Base-by-base conservation (phyloP, 495 filamentous ascomycete genomes). In the Recurvomyces mirabilis region DNA sequence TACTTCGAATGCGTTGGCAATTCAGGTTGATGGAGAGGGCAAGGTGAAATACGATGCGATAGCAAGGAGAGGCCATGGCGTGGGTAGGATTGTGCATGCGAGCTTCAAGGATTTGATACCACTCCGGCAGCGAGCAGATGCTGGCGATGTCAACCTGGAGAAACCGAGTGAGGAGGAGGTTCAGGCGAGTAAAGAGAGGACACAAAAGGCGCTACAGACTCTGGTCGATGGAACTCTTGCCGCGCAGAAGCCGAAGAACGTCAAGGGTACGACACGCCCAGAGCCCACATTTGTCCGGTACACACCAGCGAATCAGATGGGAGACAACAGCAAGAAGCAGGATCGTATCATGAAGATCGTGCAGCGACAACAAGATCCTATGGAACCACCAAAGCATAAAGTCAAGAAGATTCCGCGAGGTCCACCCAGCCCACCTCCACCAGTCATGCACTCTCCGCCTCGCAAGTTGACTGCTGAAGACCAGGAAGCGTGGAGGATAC, bases 261-360 rank as follows among this genome's bases (percentile, higher is more conserved):
- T 96, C 49, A 84, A 84, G 52, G 77, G 82, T 7, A 77, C 76
- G 15, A 66, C 67, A n/a, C 72, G 78, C 51, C 76, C 80, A 25
- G 88, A 94, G 43, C 82, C 91, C 1, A 95, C 91, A 4, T 99
- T 84, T 60, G 93, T 99, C 29, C 76, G 85, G 19, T 99, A 96
- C 57, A 95, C 88, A 20, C 91, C 91, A 1, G 85, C 86, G 4
- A 87, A 88, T 53, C 91, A 99, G 69, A 94, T 99, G 86, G 91
- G 91, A 5, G 85, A 95, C 63, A 86, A 72, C 30, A 73, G 73
- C 7, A 77, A 75, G 58, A 91, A 91, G 65, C 88, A 89, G 54
- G 87, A 95, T 54, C 80, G 93, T 11, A 94, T 99, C 51, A 88
- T 99, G 76, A 96, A 96, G 68, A 96, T 99, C 58, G 84, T 95